Base-by-base conservation (phyloP, 2,329 filamentous ascomycete genomes). In the Nigrospora oryzae region DNA sequence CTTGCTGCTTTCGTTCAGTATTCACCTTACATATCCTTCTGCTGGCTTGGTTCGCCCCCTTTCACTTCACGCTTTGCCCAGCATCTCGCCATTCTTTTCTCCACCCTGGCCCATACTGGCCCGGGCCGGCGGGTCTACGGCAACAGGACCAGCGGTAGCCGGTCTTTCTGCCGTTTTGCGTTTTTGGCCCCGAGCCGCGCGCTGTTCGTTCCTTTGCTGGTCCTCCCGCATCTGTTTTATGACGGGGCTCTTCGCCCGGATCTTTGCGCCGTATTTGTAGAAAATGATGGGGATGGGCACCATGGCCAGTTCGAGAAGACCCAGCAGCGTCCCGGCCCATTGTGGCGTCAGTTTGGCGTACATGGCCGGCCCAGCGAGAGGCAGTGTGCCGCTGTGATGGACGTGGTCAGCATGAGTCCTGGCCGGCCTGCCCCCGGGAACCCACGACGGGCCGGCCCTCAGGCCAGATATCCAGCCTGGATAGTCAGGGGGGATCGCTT, bases 251-350 rank as follows among this genome's bases (percentile, higher is more conserved):
- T 64, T 73, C 6, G 67, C 65, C 3, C 78, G 65, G 43, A 82
- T 80, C 45, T 58, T 60, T 33, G 69, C 68, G 0, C 78, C 78
- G 52, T 75, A 81, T 30, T 68, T 68, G 62, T 88, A 93, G 56
- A 94, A 93, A 1, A 88, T 70, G 46, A 91, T 75, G 0, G 88
- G 88, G 39, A 93, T 89, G 0, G 89, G 87, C 14, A 93, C 83
- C 55, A 89, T 76, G 1, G 71, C 67, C 2, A 88, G 77, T 54
- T 91, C 86, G 3, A 94, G 65, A 43, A 90, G 56, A 0, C 84
- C 86, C 3, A 93, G 68, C 39, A 93, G 66, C 0, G 86, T 90
- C 0, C 84, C 86, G 0, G 86, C 83, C 87, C 87, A 93, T 49
- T 87, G 83, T 0, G 86, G 80, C 0, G 83, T 81, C 11, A 95